Base-by-base conservation (phyloP, 2,329 filamentous ascomycete genomes). In the Rachicladosporium sp. region DNA sequence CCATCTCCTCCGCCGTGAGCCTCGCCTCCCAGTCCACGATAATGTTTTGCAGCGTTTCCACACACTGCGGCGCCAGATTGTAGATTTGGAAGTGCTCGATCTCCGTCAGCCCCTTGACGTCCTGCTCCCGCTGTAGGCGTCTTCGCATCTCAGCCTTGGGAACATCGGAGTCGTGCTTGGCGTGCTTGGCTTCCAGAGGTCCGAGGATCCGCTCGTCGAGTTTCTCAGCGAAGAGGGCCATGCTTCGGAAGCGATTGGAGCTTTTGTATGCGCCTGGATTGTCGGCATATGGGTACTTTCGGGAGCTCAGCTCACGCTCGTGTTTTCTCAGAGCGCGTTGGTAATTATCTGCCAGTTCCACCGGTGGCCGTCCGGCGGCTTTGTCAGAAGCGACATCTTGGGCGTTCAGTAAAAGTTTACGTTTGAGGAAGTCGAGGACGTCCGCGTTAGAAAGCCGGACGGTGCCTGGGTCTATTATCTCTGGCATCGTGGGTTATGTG, bases 401-500 rank as follows among this genome's bases (percentile, higher is more conserved):
- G n/a, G 44, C 40, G 43, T 58, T 52, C 38, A 58, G 56, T 5
- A 42, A 42, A 35, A 52, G 51, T 35, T 58, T 59, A 13, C 47
- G 44, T 29, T 46, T 37, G 37, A 59, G 46, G 50, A 52, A 60
- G 37, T 54, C 48, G 15, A 59, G 49, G 31, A 60, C 56, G 39
- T 60, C 58, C 31, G 51, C 48, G 44, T 61, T 59, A 36, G 56
- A 55, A 36, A 61, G 46, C 31, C 48, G 48, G 21, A 55, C 50
- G 31, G 57, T 58, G 41, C 57, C 57, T 3, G 57, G 55, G 38
- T 60, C 56, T 43, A 59, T 51, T 43, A 60, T 52, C 45, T 57
- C 53, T 49, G 56, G 53, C 33, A 35, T 53, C 11, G 35, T 36
- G 4, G 10, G 35, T 12, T 31, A 12, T 36, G 12, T 37, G 35